Base-by-base conservation (phyloP, 225 moss, liverwort and hornwort species). In the Thuidium tamariscinum region DNA sequence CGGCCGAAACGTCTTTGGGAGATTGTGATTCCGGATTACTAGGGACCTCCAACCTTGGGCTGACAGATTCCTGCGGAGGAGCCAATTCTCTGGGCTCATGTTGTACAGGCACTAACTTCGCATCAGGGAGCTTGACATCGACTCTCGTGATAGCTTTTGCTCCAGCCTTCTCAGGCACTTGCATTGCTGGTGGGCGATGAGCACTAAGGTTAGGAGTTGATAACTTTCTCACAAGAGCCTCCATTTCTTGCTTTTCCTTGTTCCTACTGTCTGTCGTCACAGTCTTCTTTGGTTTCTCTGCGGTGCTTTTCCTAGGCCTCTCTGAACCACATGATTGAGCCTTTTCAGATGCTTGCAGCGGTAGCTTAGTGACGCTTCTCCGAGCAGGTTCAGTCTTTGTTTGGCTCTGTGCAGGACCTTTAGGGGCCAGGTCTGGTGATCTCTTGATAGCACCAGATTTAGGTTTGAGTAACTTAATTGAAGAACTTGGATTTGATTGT, bases 241-340 rank as follows among this genome's bases (percentile, higher is more conserved):
- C 91, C 93, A 93, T 91, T 83, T 93, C 92, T 76, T 86, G 92
- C 56, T 93, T 93, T 67, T 92, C 92, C 64, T 89, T 86, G 82
- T 85, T 91, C 84, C 89, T 90, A 79, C 85, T 90, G 36, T 90
- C 91, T 52, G 84, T 27, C 22, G 82, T 84, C 20, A 41, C 39
- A 56, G 77, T 70, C 52, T 77, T 82, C 82, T 75, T 91, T 13
- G 85, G 85, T 68, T 89, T 91, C 78, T 92, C 91, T 42, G 83
- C 77, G 71, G 73, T 85, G 77, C 89, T 91, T 83, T 88, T 93
- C 54, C 87, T 84, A 59, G 85, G 91, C 76, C 83, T 88, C 83
- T 93, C 93, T 30, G 89, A 67, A 36, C 88, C 60, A 78, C 87
- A 81, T 70, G 87, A 72, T 74, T 90, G 90, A 81, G 81, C 80